Evolutionary conservation across 139 green algal genomes (phyloP).

Genomic region (Coelastrella sp.): DNA sequence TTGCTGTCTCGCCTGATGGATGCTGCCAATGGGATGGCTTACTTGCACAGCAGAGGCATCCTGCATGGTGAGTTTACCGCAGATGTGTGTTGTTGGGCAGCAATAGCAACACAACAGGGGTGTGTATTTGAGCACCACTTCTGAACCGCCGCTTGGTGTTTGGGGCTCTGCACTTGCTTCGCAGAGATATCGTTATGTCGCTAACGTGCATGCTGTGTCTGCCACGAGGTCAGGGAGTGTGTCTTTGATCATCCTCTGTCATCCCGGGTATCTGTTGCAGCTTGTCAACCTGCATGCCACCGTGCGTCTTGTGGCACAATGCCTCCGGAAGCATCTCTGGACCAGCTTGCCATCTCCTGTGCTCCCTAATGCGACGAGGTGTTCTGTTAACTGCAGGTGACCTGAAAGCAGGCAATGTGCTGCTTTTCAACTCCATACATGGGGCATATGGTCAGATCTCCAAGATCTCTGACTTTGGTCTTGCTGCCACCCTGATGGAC

Average conservation of each 20-base stretch:
- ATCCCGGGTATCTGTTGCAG: no score
- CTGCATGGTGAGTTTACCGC: constrained; percentile 37
- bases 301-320: neutral
- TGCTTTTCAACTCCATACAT: constrained; percentile 10
- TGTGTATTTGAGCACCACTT: no score
- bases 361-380: no score
- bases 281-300: no score
- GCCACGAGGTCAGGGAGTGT: no score
- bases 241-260: no score
- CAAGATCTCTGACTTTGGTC: constrained; percentile 40
- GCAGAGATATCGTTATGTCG: no score
- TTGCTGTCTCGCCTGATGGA: constrained; percentile 34
- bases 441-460: constrained; percentile 26
- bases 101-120: neutral
- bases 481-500: constrained; percentile 21
- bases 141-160: no score
- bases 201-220: no score
- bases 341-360: neutral
- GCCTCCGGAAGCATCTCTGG: neutral
- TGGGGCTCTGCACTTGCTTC: no score
- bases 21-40: constrained; percentile 43
- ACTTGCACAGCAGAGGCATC: constrained; percentile 42
- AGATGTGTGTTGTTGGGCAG: neutral
- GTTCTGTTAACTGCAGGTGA: neutral
- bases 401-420: constrained; percentile 33